phyloP scores from a whole-genome alignment of 345 rosid species.

The Rhodomyrtus tomentosa region DNA sequence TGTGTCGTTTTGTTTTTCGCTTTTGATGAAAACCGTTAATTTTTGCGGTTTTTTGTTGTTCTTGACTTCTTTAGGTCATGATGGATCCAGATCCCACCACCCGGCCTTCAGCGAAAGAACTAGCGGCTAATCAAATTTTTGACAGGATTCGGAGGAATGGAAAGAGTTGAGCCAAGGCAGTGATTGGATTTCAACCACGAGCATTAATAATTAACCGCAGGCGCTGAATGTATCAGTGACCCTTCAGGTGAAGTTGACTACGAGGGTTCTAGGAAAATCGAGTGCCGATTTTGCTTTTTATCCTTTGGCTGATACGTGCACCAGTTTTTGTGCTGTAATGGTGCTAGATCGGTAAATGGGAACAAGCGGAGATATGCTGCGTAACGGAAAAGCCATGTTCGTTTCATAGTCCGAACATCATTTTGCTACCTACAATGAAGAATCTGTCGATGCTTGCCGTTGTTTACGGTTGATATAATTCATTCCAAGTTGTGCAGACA shows the following conservation, averaged over 20 bases:
- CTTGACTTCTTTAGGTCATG: constrained; percentile 45
- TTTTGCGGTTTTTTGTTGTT: neutral
- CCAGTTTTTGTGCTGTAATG: constrained; percentile 3
- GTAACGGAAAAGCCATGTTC: neutral
- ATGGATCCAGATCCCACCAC: constrained; percentile 64
- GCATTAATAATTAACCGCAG: neutral
- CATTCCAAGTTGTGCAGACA: neutral
- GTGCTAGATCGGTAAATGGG: neutral
- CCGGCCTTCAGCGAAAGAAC: constrained; percentile 62
- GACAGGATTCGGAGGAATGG: constrained; percentile 21
- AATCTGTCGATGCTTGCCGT: neutral
- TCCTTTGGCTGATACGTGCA: neutral
- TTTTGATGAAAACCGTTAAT: neutral
- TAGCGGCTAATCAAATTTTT: constrained; percentile 59
- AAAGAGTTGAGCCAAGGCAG: neutral
- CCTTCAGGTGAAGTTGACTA: neutral
- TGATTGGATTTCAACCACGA: neutral
- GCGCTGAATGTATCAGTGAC: neutral
- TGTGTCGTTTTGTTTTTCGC: neutral
- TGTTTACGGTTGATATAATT: neutral
- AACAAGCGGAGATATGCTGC: neutral
- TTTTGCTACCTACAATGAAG: neutral
- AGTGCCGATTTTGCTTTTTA: neutral
- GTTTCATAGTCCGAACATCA: neutral
- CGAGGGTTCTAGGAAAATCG: neutral